A percentile compares a stretch with the other conserved stretches of the same genome.
Conservation (phyloP, 192 early-diverging fungal species). For the Paraglomus brasilianum region DNA sequence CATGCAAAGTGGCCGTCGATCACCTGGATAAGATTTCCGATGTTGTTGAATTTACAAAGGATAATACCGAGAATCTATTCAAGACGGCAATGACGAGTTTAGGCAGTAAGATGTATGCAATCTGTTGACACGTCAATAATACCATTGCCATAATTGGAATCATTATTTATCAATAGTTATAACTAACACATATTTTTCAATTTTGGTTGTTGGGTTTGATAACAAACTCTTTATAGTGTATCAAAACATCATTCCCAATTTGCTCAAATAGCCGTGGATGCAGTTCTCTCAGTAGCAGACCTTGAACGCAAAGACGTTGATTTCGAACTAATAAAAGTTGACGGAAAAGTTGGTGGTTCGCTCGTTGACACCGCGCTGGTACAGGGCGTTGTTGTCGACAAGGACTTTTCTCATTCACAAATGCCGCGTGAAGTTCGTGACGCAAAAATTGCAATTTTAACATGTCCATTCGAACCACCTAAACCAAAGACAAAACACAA, state of each 20-base stretch:
- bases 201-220: constrained; percentile 4
- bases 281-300: constrained; percentile 96
- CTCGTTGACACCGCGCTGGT: constrained; percentile 91
- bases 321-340: constrained; percentile 99
- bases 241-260: constrained; percentile 98
- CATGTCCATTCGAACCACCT: constrained; percentile 99
- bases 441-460: constrained; percentile 97
- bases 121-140: not conserved
- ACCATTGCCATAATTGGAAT: too few species aligned
- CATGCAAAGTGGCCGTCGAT: constrained; percentile 90
- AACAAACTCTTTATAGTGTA: constrained; percentile 57
- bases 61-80: constrained; percentile 81
- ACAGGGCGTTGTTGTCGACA: constrained; percentile 98
- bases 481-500: constrained; percentile 99
- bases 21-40: constrained; percentile 94
- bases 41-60: constrained; percentile 77
- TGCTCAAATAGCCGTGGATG: constrained; percentile 97
- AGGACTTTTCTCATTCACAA: constrained; percentile 99
- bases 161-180: too few species aligned
- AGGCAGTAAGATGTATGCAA: constrained; percentile 95
- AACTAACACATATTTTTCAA: too few species aligned
- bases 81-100: constrained; percentile 96
- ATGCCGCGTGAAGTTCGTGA: constrained; percentile 97
- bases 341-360: constrained; percentile 98
- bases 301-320: constrained; percentile 99